Evolutionary conservation across 768 basidiomycete species (phyloP).

Genomic region (Macrolepiota fuliginosa): DNA sequence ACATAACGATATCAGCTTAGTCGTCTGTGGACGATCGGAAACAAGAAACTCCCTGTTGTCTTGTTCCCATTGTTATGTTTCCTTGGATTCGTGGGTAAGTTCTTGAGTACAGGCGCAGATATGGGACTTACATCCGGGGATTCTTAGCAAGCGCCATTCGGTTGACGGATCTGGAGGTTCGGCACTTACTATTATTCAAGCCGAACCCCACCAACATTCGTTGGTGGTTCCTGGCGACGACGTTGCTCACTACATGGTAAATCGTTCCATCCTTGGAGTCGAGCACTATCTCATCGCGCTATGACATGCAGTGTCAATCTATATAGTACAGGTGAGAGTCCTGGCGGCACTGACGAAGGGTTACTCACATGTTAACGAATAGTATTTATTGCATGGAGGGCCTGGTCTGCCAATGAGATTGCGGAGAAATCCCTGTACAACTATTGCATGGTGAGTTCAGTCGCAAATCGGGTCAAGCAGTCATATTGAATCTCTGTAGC

Average conservation of each 20-base stretch:
- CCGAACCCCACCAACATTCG: background rate
- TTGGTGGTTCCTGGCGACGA: slow-evolving; percentile 1
- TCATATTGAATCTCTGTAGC: background rate
- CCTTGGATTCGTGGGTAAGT: background rate
- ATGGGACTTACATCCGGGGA: background rate
- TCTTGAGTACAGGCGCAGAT: background rate
- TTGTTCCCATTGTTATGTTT: background rate
- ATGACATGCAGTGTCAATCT: background rate
- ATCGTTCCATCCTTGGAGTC: too few species aligned
- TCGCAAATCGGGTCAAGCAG: too few species aligned
- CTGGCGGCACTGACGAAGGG: too few species aligned
- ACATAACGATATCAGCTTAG: background rate
- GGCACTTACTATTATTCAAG: background rate
- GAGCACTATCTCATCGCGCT: background rate
- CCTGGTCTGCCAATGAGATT: background rate
- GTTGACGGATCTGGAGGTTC: background rate
- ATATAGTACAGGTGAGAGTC: slow-evolving; percentile 1
- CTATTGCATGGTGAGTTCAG: background rate
- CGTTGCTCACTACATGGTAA: slow-evolving; percentile 1
- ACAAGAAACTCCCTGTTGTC: background rate
- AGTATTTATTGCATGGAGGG: slow-evolving; percentile 6
- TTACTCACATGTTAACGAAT: background rate
- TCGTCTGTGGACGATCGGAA: slow-evolving; percentile 3
- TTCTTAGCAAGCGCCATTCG: background rate
- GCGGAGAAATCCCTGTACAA: background rate